A percentile compares a stretch with the other conserved stretches of the same genome.
These are phyloP conservation scores for Jackrogersella minutella DNA, from an alignment of 495 filamentous ascomycete genomes.

Conservation along the genomic window DNA sequence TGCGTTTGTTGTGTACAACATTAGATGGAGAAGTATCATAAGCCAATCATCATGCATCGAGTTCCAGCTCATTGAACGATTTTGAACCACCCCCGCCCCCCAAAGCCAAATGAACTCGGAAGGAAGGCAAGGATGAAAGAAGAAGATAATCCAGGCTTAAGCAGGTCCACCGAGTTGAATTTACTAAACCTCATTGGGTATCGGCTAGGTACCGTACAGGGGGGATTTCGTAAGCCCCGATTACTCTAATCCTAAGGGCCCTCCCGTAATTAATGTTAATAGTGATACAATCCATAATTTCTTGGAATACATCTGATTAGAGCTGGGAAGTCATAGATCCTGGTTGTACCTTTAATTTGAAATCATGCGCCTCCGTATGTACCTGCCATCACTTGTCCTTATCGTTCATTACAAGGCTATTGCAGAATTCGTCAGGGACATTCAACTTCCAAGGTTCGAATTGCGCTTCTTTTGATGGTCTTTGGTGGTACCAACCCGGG, in stretches of 20 bases:
- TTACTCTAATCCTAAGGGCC: neutral
- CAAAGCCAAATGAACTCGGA: constrained; percentile 25
- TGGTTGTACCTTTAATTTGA: neutral
- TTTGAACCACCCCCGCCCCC: too few species aligned
- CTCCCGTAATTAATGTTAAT: constrained; percentile 23
- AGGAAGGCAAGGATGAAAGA: constrained; percentile 27
- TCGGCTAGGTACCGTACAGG: constrained; percentile 24
- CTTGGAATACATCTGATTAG: constrained; percentile 12
- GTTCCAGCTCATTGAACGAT: constrained; percentile 26
- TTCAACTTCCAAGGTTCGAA: constrained; percentile 1
- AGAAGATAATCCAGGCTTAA: constrained; percentile 10
- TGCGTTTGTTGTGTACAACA: neutral
- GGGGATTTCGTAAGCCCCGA: constrained; percentile 25
- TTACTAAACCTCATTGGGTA: constrained; percentile 31
- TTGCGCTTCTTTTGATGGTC: constrained; percentile 13
- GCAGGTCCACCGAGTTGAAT: constrained; percentile 4
- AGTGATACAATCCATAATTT: constrained; percentile 16
- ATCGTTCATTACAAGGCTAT: constrained; percentile 19
- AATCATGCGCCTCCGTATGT: neutral
- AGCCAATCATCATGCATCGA: constrained; percentile 17
- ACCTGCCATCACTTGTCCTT: constrained; percentile 1
- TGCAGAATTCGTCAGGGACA: constrained; percentile 42
- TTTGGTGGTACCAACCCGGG: constrained; percentile 17
- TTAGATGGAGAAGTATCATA: neutral
- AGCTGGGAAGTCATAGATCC: too few species aligned